Conservation (phyloP, 208 protist species). For the Acanthamoeba divionensis region DNA sequence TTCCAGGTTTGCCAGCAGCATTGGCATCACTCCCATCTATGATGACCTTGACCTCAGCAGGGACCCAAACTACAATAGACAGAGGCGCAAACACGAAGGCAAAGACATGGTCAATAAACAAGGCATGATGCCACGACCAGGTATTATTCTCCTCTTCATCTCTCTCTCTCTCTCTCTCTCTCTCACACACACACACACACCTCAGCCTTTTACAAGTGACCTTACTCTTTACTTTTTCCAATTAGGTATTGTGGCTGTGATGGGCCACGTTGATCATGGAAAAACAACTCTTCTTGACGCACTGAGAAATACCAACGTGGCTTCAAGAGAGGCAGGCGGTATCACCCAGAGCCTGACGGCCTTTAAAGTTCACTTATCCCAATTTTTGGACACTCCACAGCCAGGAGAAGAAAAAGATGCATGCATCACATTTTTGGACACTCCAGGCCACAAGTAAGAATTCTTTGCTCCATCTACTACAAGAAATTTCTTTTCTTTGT, state of each 20-base stretch:
- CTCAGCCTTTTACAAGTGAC: neutral
- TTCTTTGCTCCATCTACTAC: neutral
- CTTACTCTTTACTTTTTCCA: neutral
- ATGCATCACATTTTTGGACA: constrained; percentile 96
- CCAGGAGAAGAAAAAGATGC: neutral
- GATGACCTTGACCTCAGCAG: constrained; percentile 32
- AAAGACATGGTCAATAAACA: neutral
- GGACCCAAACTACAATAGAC: neutral
- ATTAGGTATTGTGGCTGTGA: constrained; percentile 64
- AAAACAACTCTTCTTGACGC: constrained; percentile 96
- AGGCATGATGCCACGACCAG: constrained; percentile 20
- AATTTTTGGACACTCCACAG: neutral
- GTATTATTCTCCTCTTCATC: neutral
- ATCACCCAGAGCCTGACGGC: constrained; percentile 97
- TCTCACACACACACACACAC: neutral
- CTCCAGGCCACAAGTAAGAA: constrained; percentile 89
- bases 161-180: neutral
- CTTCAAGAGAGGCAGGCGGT: constrained; percentile 92
- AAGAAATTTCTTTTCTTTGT: no score
- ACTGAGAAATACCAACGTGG: constrained; percentile 90
- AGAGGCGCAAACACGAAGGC: neutral
- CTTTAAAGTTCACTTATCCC: constrained; percentile 66
- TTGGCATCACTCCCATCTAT: constrained; percentile 26
- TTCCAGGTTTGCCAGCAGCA: constrained; percentile 12
- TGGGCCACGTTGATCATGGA: constrained; percentile 98